Base-by-base conservation (phyloP, 2,329 filamentous ascomycete species). In the Xylariaceae sp. region DNA sequence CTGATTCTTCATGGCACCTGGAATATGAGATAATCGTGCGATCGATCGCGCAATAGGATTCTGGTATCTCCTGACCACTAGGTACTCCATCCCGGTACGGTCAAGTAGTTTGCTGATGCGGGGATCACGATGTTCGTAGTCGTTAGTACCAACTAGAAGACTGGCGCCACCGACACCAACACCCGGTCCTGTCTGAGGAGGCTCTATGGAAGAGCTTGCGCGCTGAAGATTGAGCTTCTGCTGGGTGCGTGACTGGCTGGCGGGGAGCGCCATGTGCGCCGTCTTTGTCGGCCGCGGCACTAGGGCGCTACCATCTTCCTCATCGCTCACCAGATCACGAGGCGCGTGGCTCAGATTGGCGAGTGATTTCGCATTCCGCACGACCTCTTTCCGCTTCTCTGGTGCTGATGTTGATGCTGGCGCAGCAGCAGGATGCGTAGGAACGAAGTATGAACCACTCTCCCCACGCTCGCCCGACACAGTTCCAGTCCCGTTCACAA, bases 161-260 rank as follows among this genome's bases (percentile, higher is more conserved):
- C 75, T 78, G 3, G 75, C 73, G 10, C 76, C 77, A 6, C 75
- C 73, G 1, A 75, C 73, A 4, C 78, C 76, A 18, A 69, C 72
- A 1, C 71, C 75, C 13, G 67, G 69, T 8, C 67, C 54, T 69
- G 77, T 62, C 74, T 86, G 82, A 35, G 82, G 76, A 0, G 85
- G 84, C 65, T 90, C 88, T 52, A 90, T 86, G 64, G 82, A 84
- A 2, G 87, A 89, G 69, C 86, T 88, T 35, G 87, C 88, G 44
- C 88, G 82, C 69, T 90, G 87, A 1, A 91, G 79, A 73, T 89
- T 87, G 11, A 91, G 77, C 68, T 91, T 91, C 71, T 90, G 87
- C 73, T 90, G 87, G 1, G 87, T 89, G 11, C 88, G 81, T 56
- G 86, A 89, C 64, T 83, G 80, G 60, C 84, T 81, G 1, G 80